Evolutionary conservation across 768 basidiomycete species (phyloP).

Genomic region (Suillus americanus): DNA sequence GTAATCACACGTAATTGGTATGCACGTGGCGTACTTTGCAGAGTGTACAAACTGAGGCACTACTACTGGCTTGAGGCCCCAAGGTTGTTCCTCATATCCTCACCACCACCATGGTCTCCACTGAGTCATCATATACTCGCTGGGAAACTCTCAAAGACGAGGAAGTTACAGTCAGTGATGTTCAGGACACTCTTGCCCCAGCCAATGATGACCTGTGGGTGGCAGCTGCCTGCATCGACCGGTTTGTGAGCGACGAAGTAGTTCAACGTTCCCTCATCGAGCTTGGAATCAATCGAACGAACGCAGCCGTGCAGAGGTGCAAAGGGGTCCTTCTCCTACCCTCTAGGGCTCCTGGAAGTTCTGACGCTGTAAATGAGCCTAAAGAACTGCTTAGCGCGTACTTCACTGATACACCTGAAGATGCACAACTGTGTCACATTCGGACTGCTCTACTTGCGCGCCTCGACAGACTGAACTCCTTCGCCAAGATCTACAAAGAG

Average conservation of each 20-base stretch:
- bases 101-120: conserved; percentile 36
- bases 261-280: conserved; percentile 60
- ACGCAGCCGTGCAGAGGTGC: conserved; percentile 45
- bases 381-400: conserved; percentile 42
- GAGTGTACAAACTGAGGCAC: background rate
- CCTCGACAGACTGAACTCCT: conserved; percentile 73
- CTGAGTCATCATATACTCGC: conserved; percentile 38
- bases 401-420: conserved; percentile 55
- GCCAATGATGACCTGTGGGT: conserved; percentile 76
- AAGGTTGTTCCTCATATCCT: background rate
- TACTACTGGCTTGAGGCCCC: background rate
- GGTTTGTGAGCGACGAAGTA: conserved; percentile 55
- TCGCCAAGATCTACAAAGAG: conserved; percentile 54
- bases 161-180: conserved; percentile 51
- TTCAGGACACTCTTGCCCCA: conserved; percentile 47
- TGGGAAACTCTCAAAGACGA: conserved; percentile 62
- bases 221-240: conserved; percentile 69
- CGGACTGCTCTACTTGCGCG: conserved; percentile 69
- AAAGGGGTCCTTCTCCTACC: conserved; percentile 35
- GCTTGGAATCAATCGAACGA: conserved; percentile 62
- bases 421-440: conserved; percentile 64
- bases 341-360: conserved; percentile 12
- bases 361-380: conserved; percentile 17
- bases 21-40: conserved; percentile 1
- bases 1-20: background rate